Base-by-base conservation (phyloP, 2,329 filamentous ascomycete species). In the Epicoccum nigrum region DNA sequence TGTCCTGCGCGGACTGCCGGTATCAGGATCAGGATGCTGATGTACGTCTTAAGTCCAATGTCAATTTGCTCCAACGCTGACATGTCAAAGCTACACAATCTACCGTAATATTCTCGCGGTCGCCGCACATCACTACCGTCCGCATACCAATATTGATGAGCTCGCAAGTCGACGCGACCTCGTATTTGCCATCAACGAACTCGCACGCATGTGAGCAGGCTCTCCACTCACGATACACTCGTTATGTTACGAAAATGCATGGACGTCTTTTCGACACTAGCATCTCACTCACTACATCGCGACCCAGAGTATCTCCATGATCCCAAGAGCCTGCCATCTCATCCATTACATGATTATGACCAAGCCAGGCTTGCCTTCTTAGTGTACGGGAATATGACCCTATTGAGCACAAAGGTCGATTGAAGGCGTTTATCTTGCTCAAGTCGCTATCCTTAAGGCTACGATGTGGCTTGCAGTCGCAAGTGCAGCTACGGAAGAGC, bases 51-150 rank as follows among this genome's bases (percentile, higher is more conserved):
- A 27, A 9, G 35, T 9, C 28, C 30, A 35, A 8, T 20, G 17
- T 17, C 16, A 30, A 19, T 11, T 12, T 19, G 15, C n/a, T 34
- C 34, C 37, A 1, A 16, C 37, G 32, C 50, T 62, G 33, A 65
- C 42, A 23, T 4, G 33, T 7, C 13, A 16, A 45, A 80, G 77
- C 54, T 81, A 81, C 58, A 65, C 72, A 4, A 62, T 73, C 32
- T 80, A 80, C 59, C 70, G 77, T 47, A 66, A 76, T 0, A 63
- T 74, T 9, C 60, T 77, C 12, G 67, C 69, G 5, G 70, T 81
- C 19, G 74, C 79, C 13, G 64, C 73, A 44, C 72, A 76, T 41
- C 74, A 77, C 54, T 79, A 78, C 61, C 70, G 78, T 16, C 73
- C 76, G 16, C 68, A 70, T 19, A 62, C 70, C 16, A 70, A 67